Evolutionary conservation across 2,329 filamentous ascomycete genomes (phyloP).

Genomic region (Phaeomoniella chlamydospora): DNA sequence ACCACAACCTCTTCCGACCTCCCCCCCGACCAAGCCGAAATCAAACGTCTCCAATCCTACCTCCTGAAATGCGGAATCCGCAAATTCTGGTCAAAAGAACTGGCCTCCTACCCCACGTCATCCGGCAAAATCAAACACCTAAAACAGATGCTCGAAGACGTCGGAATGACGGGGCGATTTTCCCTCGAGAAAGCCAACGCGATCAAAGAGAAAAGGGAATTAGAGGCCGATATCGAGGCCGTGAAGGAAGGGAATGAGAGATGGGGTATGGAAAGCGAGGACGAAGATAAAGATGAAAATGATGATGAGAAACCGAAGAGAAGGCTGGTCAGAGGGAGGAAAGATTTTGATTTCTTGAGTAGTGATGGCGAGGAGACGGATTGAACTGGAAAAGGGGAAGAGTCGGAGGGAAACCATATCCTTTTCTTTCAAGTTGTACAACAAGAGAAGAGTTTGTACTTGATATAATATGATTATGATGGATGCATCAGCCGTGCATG

Average conservation of each 20-base stretch:
- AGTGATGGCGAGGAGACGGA: conserved; percentile 52
- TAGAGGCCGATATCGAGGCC: conserved; percentile 69
- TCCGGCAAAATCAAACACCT: conserved; percentile 75
- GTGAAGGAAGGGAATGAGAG: conserved; percentile 67
- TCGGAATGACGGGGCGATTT: conserved; percentile 80
- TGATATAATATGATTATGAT: no score
- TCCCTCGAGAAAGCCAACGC: conserved; percentile 69
- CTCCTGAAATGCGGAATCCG: conserved; percentile 81
- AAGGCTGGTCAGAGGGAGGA: conserved; percentile 25
- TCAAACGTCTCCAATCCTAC: conserved; percentile 78
- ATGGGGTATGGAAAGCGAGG: conserved; percentile 49
- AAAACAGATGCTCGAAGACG: conserved; percentile 60
- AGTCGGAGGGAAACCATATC: no score
- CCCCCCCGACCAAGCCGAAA: conserved; percentile 57
- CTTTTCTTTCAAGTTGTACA: no score
- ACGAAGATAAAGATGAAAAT: conserved; percentile 25
- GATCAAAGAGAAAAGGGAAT: conserved; percentile 77
- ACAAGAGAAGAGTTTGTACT: no score
- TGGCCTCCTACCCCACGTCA: conserved; percentile 58
- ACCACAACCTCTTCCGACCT: conserved; percentile 29
- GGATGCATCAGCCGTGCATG: no score
- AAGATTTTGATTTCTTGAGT: conserved; percentile 45
- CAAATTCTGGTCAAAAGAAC: conserved; percentile 79
- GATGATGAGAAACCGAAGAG: conserved; percentile 21
- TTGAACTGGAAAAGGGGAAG: no score